Percentiles rank a stretch among this genome's conserved stretches.
phyloP scores from a whole-genome alignment of 176 grass and related monocot genomes.

The Triticum timopheevii region DNA sequence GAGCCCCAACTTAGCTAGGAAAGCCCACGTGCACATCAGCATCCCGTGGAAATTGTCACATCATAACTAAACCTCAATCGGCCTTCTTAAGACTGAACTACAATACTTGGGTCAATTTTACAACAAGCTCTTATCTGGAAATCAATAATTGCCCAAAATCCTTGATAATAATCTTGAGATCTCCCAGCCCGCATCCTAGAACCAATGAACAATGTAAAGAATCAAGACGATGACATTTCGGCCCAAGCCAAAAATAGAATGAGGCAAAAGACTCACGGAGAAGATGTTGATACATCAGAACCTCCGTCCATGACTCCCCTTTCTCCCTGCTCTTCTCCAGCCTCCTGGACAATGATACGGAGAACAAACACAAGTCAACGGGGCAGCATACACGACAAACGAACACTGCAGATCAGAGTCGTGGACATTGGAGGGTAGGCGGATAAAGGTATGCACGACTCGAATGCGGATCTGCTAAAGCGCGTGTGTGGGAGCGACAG shows the following conservation, averaged over 20 bases:
- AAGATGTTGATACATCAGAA: conserved; percentile 91
- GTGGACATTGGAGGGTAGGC: not conserved
- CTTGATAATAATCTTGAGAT: not conserved
- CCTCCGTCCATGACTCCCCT: conserved; percentile 86
- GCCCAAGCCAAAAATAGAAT: not conserved
- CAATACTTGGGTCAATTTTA: not conserved
- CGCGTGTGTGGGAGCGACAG: conserved; percentile 35
- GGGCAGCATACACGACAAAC: not conserved
- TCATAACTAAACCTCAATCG: not conserved
- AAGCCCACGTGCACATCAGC: too few relatives aligned
- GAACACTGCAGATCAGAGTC: too few relatives aligned
- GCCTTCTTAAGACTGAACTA: not conserved
- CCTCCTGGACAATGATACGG: conserved; percentile 32
- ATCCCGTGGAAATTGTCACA: not conserved
- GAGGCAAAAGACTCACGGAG: conserved; percentile 45
- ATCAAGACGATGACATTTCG: not conserved
- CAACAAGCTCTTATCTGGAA: not conserved
- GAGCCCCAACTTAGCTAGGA: too few relatives aligned
- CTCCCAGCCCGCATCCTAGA: conserved; percentile 7
- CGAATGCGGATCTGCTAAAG: conserved; percentile 58
- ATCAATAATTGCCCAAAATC: not conserved
- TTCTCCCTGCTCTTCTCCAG: conserved; percentile 44
- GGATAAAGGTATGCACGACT: conserved; percentile 36
- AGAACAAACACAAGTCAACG: not conserved
- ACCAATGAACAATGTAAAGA: not conserved